phyloP scores from a whole-genome alignment of 352 stramenopile species.

The Pythium rhizo-oryzae region DNA sequence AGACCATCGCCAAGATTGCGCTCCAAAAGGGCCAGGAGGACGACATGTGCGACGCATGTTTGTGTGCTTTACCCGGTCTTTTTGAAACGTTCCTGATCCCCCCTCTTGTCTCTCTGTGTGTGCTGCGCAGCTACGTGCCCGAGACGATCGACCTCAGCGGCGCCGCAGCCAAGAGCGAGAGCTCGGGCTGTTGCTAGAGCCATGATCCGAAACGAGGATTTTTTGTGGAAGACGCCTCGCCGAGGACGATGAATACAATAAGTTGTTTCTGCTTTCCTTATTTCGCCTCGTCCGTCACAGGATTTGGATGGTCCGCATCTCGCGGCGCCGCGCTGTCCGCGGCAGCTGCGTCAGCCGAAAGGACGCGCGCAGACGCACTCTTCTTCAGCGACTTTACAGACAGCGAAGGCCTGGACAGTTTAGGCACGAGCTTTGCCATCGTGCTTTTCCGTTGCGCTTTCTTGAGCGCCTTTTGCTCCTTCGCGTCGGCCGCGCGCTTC shows the following conservation, averaged over 20 bases:
- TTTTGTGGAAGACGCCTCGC: not conserved
- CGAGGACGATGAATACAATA: constrained; percentile 1
- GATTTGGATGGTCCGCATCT: not conserved
- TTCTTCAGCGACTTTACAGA: constrained; percentile 17
- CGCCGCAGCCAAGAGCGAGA: constrained; percentile 66
- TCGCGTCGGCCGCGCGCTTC: constrained; percentile 27
- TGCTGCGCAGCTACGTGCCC: constrained; percentile 61
- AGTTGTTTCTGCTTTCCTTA: not conserved
- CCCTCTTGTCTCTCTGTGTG: constrained; percentile 2
- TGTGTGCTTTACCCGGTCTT: not conserved
- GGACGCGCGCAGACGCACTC: constrained; percentile 11
- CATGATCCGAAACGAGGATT: not conserved
- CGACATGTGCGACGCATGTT: constrained; percentile 63
- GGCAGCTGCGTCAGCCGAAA: not conserved
- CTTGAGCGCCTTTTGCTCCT: constrained; percentile 26
- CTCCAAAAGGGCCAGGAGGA: constrained; percentile 88
- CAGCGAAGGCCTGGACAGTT: constrained; percentile 7
- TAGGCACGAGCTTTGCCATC: constrained; percentile 16
- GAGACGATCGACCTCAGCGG: constrained; percentile 88
- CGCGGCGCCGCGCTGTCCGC: not conserved
- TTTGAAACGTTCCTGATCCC: not conserved
- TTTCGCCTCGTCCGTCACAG: not conserved
- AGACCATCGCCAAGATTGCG: constrained; percentile 90
- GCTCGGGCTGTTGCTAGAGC: constrained; percentile 66
- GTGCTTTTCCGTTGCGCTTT: constrained; percentile 21